Conservation (phyloP, 2,329 filamentous ascomycete genomes). For the Aspergillus pseudoterreus region DNA sequence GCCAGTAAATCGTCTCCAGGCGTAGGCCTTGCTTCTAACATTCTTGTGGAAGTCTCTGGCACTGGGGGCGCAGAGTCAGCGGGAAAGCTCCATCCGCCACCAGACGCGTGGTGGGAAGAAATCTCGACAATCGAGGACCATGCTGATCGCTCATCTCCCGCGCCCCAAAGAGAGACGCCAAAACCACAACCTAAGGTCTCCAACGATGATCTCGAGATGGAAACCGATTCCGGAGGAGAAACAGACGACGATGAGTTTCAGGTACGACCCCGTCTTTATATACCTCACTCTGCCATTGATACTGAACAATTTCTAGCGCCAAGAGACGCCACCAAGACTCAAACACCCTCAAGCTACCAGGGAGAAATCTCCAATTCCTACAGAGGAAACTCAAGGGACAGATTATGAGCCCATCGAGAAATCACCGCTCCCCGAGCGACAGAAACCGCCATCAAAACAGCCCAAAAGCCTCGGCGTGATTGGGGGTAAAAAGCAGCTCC, state of each 20-base stretch:
- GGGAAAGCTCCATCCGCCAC: conserved; percentile 14
- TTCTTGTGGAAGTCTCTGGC: conserved; percentile 23
- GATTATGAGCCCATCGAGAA: neutral
- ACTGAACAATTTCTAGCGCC: conserved; percentile 24
- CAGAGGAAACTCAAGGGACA: conserved; percentile 6
- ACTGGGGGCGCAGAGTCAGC: conserved; percentile 5
- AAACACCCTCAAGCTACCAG: conserved; percentile 12
- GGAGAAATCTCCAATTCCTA: neutral
- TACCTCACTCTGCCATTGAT: neutral
- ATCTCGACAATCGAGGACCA: conserved; percentile 10
- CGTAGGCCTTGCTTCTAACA: conserved; percentile 19
- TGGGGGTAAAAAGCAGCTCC: conserved; percentile 17
- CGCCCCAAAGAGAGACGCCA: neutral
- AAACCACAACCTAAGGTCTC: neutral
- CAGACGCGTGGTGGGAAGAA: conserved; percentile 33
- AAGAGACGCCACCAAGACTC: conserved; percentile 32
- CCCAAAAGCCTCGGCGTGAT: conserved; percentile 20
- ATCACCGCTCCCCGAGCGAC: conserved; percentile 1
- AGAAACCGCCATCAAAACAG: conserved; percentile 8
- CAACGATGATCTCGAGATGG: conserved; percentile 7
- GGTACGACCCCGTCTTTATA: conserved; percentile 21
- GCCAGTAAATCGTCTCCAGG: conserved; percentile 15
- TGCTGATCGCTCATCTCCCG: neutral
- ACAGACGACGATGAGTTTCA: conserved; percentile 37
- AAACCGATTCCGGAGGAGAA: conserved; percentile 20